Base-by-base conservation (phyloP, 495 filamentous ascomycete genomes). In the Aspergillus baeticus region DNA sequence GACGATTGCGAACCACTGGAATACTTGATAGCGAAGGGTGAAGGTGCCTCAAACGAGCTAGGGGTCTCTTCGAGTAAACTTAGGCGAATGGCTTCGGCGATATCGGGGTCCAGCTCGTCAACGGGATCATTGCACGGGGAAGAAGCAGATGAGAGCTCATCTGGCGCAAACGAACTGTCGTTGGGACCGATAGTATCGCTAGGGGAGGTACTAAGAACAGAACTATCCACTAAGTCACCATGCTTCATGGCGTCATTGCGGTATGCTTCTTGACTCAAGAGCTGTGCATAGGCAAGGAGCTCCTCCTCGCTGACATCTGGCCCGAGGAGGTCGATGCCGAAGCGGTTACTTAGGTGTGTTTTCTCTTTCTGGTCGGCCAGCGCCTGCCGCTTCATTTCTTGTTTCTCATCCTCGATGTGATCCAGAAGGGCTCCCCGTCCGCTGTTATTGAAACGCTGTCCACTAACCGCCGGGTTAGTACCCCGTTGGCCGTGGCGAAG, bases 261-360 rank as follows among this genome's bases (percentile, higher is more conserved):
- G 47, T 85, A 86, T 0, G 84, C 72, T 69, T 98, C 95, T 61
- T 93, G 81, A 44, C 90, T 96, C 17, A 98, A 72, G 77, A 98
- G 82, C 50, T 87, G 84, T 2, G 93, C 94, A 69, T 98, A 98
- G 11, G 85, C 87, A 29, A 98, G 59, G 37, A 93, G 83, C 63
- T 98, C 91, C 57, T 97, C 92, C 64, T 97, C 92, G 48, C 76
- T 91, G 15, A 92, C 75, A 42, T 81, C 84, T 1, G 77, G 75
- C 11, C 88, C 91, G 10, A 87, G 81, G 4, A 94, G 68, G 52
- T 92, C 91, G 13, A 91, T 77, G 8, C 90, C 91, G 60, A 97
- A 95, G 34, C 95, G 83, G 21, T 83, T 84, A 14, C 84, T 87
- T 34, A 96, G 79, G 36, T 83, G 79, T 23, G 83, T 72, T 34